A percentile compares a stretch with the other conserved stretches of the same genome.
These are phyloP conservation scores for Pachysolen tannophilus DNA, from an alignment of 805 yeast genomes.

Conservation along the genomic window DNA sequence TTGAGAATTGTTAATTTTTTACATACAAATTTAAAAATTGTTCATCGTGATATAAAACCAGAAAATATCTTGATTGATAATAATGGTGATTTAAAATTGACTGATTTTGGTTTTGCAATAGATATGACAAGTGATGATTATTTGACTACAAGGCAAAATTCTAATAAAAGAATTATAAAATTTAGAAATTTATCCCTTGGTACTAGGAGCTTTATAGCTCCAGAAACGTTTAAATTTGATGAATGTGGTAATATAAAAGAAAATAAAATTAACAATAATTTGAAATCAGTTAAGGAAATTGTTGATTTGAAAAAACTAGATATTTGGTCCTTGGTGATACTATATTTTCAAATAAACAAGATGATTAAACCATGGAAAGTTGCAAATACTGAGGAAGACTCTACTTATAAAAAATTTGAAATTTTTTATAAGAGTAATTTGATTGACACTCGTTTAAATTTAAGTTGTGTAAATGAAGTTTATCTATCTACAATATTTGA, in stretches of 20 bases:
- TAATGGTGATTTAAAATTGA: conserved; percentile 34
- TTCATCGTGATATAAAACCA: conserved; percentile 47
- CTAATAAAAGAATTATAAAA: conserved; percentile 9
- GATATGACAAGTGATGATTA: conserved; percentile 13
- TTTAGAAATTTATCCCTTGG: conserved; percentile 30
- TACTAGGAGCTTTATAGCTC: conserved; percentile 47
- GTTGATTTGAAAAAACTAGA: conserved; percentile 31
- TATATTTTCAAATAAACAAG: conserved; percentile 35
- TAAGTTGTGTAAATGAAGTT: neutral
- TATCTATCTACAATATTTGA: neutral
- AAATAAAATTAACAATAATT: too few relatives aligned
- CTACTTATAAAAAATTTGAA: conserved; percentile 10
- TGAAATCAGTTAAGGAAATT: neutral
- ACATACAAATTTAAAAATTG: conserved; percentile 33
- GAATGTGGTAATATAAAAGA: conserved; percentile 1
- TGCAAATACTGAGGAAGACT: conserved; percentile 24
- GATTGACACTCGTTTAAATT: conserved; percentile 1
- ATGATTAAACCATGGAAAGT: conserved; percentile 41
- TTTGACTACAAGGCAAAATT: too few relatives aligned
- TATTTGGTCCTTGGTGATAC: conserved; percentile 44
- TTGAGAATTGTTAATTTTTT: conserved; percentile 37
- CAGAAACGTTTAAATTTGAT: conserved; percentile 30
- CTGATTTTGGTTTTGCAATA: conserved; percentile 45
- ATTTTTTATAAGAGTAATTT: conserved; percentile 2
- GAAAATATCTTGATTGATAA: conserved; percentile 42